Evolutionary conservation across 75 land plant genomes (phyloP), one percentile per base, ranked within the genome.

Genomic region (Cunninghamia lanceolata): DNA sequence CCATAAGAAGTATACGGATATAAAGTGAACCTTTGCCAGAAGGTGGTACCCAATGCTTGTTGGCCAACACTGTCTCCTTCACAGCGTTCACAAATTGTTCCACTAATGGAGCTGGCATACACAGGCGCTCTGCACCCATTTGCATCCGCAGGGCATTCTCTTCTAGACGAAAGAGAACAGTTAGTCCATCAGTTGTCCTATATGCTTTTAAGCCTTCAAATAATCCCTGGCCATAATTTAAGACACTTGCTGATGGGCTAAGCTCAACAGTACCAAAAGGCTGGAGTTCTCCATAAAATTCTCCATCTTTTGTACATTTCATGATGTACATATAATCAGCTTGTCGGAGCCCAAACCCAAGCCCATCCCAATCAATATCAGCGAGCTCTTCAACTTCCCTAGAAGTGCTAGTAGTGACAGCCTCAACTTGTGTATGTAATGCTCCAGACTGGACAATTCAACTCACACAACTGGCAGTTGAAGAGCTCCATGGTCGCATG

Each of bases 81-180:
- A 91, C 91, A 83, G 92, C 92, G 54, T 89, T 59, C 46, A 89
- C 85, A 87, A 91, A 91, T 21, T 45, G 39, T 36, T 89, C 89
- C 15, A 91, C 89, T 21, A 88, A 82, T 50, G 88, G 91, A 32
- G 91, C 86, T 39, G 87, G 87, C 92, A 91, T 87, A 78, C 89
- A 87, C 89, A 91, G 34, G 17, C 91, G 86, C 10, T 89, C 84
- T 71, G 92, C 91, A 34, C 92, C 92, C 11, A 75, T 46, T 16
- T 81, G 56, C 92, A 91, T 89, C 45, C 92, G 91, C 50, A 82
- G 15, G 32, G 92, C 92, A 91, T 91, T 91, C 75, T 91, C 91
- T 54, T 91, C 86, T 40, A 91, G 92, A 68, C 92, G 91, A 70
- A 91, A 91, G 47, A 91, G 52, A 17, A 89, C 50, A 9, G 85